Evolutionary conservation across 805 yeast genomes (phyloP).

Genomic region (Suhomyces vadensis): DNA sequence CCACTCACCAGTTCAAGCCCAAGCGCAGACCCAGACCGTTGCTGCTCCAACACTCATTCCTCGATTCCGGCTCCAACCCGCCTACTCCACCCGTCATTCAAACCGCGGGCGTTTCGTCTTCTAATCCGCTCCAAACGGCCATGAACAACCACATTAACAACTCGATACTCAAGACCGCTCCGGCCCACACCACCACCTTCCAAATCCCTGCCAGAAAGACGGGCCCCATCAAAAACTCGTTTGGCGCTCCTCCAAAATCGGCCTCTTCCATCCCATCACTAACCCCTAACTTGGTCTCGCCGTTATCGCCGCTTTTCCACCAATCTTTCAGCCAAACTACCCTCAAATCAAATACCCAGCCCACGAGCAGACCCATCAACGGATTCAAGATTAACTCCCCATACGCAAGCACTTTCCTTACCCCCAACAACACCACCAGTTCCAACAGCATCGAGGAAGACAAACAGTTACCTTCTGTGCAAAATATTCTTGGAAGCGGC

Average conservation of each 20-base stretch:
- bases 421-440: slow-evolving; percentile 3
- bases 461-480: slow-evolving; percentile 10
- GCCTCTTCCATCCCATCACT: slow-evolving; percentile 15
- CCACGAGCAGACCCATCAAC: not conserved
- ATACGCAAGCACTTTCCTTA: not conserved
- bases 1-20: slow-evolving; percentile 33
- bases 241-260: not conserved
- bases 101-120: slow-evolving; percentile 3
- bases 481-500: slow-evolving; percentile 7
- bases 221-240: not conserved
- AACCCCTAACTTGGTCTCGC: slow-evolving; percentile 35
- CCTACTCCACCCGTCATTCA: slow-evolving; percentile 6
- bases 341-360: not conserved
- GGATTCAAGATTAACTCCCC: slow-evolving; percentile 1
- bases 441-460: slow-evolving; percentile 4
- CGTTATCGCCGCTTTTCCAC: slow-evolving; percentile 43
- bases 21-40: slow-evolving; percentile 43
- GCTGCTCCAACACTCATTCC: slow-evolving; percentile 34
- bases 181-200: slow-evolving; percentile 16
- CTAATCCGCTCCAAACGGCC: slow-evolving; percentile 4
- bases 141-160: not conserved
- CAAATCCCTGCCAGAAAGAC: slow-evolving; percentile 8
- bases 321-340: slow-evolving; percentile 32
- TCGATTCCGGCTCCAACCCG: slow-evolving; percentile 14
- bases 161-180: slow-evolving; percentile 14